Conservation (phyloP, 2,329 filamentous ascomycete genomes). For the Lasiodiplodia sp. region DNA sequence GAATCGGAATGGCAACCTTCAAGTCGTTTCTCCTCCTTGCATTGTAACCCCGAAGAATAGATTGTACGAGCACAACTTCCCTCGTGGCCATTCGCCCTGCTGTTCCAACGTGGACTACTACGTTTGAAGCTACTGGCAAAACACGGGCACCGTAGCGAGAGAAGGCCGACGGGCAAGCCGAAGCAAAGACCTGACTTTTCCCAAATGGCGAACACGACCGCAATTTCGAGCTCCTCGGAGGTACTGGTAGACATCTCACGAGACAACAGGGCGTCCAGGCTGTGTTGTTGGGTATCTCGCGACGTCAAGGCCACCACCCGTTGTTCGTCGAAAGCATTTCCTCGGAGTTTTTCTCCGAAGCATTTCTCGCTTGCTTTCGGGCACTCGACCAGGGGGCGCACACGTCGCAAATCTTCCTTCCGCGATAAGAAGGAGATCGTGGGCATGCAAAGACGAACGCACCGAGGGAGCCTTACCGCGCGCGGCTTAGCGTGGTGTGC, state of each 20-base stretch:
- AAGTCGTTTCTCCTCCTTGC: too few species aligned
- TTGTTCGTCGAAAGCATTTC: background rate
- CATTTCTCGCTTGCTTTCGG: background rate
- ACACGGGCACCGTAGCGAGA: background rate
- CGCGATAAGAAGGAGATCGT: slow-evolving; percentile 1
- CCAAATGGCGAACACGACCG: too few species aligned
- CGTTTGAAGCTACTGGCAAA: background rate
- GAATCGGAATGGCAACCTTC: too few species aligned
- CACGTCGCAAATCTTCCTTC: background rate
- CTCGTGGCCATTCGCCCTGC: too few species aligned
- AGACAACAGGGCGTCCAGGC: background rate
- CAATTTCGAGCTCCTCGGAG: background rate
- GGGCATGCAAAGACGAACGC: background rate
- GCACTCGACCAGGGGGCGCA: background rate
- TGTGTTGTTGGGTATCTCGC: too few species aligned
- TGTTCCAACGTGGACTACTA: too few species aligned
- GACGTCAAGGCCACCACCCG: background rate
- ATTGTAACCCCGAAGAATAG: too few species aligned
- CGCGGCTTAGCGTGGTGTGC: background rate
- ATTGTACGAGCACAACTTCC: too few species aligned
- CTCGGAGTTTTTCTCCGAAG: slow-evolving; percentile 23
- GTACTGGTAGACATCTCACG: background rate
- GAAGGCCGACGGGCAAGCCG: background rate
- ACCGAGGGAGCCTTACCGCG: background rate
- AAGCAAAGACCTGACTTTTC: background rate